Evolutionary conservation across 2,329 filamentous ascomycete genomes (phyloP).

Genomic region (Hortaea sp.): DNA sequence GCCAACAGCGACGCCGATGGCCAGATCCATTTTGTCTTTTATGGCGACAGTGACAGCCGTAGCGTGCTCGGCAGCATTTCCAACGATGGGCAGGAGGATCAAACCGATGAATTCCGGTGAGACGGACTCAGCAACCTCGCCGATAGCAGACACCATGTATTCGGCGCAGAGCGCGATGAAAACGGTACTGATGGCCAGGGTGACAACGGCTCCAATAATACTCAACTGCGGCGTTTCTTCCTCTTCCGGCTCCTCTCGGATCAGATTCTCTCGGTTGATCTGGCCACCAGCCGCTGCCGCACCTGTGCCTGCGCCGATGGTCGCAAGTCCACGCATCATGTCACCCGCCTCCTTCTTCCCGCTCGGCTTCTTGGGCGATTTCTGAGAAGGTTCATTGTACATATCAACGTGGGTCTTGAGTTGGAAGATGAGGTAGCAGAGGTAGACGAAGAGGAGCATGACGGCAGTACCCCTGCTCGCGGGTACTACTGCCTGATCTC

Average conservation of each 20-base stretch:
- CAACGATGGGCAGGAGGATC: slow-evolving; percentile 55
- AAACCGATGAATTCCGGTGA: slow-evolving; percentile 54
- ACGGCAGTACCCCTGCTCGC: slow-evolving; percentile 65
- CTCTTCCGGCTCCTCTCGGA: slow-evolving; percentile 50
- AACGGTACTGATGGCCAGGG: slow-evolving; percentile 62
- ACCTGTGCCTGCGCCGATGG: slow-evolving; percentile 43
- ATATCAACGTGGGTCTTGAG: slow-evolving; percentile 72
- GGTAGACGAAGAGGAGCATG: slow-evolving; percentile 76
- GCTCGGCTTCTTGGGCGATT: slow-evolving; percentile 52
- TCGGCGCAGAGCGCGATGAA: slow-evolving; percentile 70
- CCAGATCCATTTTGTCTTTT: slow-evolving; percentile 61
- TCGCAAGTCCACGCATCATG: slow-evolving; percentile 39
- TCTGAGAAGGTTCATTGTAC: slow-evolving; percentile 71
- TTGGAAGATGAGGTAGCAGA: slow-evolving; percentile 79
- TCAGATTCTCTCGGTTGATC: slow-evolving; percentile 38
- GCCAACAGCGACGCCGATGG: slow-evolving; percentile 56
- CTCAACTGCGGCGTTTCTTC: slow-evolving; percentile 69
- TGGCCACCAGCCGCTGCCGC: slow-evolving; percentile 42
- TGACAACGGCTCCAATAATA: slow-evolving; percentile 60
- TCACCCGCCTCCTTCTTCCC: slow-evolving; percentile 41
- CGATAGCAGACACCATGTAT: slow-evolving; percentile 53
- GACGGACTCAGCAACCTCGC: slow-evolving; percentile 42
- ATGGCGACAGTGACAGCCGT: slow-evolving; percentile 51
- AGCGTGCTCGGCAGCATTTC: slow-evolving; percentile 57
- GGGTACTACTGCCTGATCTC: slow-evolving; percentile 18